phyloP scores from a whole-genome alignment of 164 flowering plant species.

The Umbilicus rupestris region DNA sequence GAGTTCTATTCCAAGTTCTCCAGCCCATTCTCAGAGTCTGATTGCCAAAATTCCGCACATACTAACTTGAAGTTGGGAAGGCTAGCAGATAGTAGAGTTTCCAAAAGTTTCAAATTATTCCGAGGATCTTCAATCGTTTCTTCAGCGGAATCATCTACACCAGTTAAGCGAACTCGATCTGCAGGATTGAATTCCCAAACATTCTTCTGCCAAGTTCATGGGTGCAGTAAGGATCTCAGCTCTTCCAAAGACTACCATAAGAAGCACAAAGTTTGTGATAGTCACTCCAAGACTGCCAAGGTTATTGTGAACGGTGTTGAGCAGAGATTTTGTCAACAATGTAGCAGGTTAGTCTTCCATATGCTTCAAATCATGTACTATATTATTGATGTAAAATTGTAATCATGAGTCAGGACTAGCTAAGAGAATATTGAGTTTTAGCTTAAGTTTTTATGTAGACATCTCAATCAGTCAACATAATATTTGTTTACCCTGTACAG shows the following conservation, averaged over 20 bases:
- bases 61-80: constrained; percentile 59
- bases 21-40: constrained; percentile 29
- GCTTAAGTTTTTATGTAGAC: neutral
- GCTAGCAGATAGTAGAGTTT: constrained; percentile 30
- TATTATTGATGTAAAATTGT: neutral
- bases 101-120: constrained; percentile 16
- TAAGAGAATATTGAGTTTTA: neutral
- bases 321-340: constrained; percentile 80
- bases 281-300: constrained; percentile 67
- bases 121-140: constrained; percentile 21
- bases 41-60: constrained; percentile 31
- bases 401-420: neutral
- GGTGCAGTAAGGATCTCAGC: constrained; percentile 69
- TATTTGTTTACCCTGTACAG: neutral
- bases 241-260: constrained; percentile 79
- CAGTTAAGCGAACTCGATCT: constrained; percentile 35
- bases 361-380: neutral
- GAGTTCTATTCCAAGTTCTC: constrained; percentile 34
- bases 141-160: constrained; percentile 20
- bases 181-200: constrained; percentile 25
- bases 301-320: constrained; percentile 70
- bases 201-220: constrained; percentile 69
- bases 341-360: constrained; percentile 43
- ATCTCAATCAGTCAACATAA: neutral
- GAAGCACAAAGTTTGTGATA: constrained; percentile 80